phyloP scores from a whole-genome alignment of 257 asterid species.

The Solanum clarkiae region DNA sequence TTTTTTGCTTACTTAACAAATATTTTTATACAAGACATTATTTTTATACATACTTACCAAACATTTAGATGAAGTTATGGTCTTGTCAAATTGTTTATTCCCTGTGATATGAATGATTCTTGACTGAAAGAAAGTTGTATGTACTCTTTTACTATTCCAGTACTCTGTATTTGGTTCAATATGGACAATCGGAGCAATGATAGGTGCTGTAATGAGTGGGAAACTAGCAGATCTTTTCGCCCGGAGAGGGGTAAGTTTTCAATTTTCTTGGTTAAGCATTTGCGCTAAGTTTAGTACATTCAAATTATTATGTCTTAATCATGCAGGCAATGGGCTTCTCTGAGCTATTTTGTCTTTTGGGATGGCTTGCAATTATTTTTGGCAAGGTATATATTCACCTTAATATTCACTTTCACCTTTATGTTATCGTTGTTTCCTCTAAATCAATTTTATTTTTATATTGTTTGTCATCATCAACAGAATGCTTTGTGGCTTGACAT shows the following conservation, averaged over 20 bases:
- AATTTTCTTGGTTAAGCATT: background rate
- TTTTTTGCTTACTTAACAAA: background rate
- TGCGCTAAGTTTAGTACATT: background rate
- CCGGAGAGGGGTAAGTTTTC: constrained; percentile 58
- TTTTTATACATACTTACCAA: background rate
- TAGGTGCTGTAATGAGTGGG: constrained; percentile 81
- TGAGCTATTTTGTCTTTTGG: constrained; percentile 41
- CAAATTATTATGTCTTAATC: background rate
- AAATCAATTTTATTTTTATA: background rate
- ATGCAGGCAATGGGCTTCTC: constrained; percentile 81
- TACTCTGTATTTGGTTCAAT: constrained; percentile 83
- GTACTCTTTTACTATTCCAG: constrained; percentile 19
- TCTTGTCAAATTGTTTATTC: background rate
- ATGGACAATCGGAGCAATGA: constrained; percentile 79
- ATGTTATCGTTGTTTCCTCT: background rate
- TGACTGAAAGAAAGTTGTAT: background rate
- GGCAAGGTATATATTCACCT: constrained; percentile 34
- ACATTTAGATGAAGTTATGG: background rate
- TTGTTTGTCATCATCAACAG: constrained; percentile 24
- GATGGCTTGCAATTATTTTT: constrained; percentile 68
- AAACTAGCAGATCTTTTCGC: constrained; percentile 72
- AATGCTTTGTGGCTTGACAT: constrained; percentile 64
- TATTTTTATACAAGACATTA: too few species aligned
- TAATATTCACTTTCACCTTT: background rate
- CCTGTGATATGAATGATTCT: background rate